phyloP scores from a whole-genome alignment of 2,329 filamentous ascomycete genomes.

The Cercospora sp. region DNA sequence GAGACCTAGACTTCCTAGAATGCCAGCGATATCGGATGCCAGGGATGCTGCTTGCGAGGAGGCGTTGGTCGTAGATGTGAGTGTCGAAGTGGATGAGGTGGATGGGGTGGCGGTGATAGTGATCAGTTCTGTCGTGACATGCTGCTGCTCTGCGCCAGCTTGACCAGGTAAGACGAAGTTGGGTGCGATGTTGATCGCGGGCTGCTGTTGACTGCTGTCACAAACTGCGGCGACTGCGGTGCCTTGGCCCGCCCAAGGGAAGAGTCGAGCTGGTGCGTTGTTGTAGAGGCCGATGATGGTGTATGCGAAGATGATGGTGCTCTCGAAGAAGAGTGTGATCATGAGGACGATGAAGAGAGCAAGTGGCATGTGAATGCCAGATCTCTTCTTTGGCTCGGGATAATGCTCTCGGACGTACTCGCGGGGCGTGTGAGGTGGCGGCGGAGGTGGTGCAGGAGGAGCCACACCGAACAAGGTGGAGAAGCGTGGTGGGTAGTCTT shows the following conservation, averaged over 20 bases:
- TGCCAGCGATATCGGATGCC: slow-evolving; percentile 27
- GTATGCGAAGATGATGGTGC: slow-evolving; percentile 41
- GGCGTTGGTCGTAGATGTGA: slow-evolving; percentile 9
- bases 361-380: slow-evolving; percentile 38
- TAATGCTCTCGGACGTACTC: slow-evolving; percentile 32
- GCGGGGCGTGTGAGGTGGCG: slow-evolving; percentile 23
- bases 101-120: slow-evolving; percentile 12
- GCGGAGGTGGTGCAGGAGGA: slow-evolving; percentile 23
- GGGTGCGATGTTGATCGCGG: slow-evolving; percentile 37
- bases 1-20: slow-evolving; percentile 17
- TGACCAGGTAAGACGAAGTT: slow-evolving; percentile 36
- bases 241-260: slow-evolving; percentile 28
- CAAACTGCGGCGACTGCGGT: slow-evolving; percentile 18
- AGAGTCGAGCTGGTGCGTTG: slow-evolving; percentile 34
- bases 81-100: slow-evolving; percentile 12
- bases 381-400: slow-evolving; percentile 28
- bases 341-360: slow-evolving; percentile 38
- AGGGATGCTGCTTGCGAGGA: slow-evolving; percentile 14
- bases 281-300: slow-evolving; percentile 42
- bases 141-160: neutral
- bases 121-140: slow-evolving; percentile 9
- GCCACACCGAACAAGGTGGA: slow-evolving; percentile 35
- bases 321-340: slow-evolving; percentile 38
- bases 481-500: slow-evolving; percentile 35
- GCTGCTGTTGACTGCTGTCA: slow-evolving; percentile 23